These are phyloP conservation scores for Saturnispora kantuleensis DNA, from an alignment of 805 yeast species.

Conservation along the genomic window DNA sequence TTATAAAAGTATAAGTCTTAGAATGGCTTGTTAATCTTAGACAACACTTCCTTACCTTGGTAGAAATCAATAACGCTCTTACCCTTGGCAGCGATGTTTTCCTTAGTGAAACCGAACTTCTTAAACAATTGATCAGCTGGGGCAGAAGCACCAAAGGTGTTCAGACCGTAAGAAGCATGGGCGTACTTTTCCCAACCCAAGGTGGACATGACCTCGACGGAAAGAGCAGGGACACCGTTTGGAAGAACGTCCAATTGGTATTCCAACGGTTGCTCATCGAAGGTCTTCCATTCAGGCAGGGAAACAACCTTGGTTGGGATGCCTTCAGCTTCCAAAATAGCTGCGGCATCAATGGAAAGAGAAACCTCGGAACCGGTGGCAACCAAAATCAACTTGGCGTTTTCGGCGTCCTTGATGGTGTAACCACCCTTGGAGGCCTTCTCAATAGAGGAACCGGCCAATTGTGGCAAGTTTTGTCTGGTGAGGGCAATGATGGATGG, in stretches of 20 bases:
- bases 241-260: constrained; percentile 85
- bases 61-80: constrained; percentile 69
- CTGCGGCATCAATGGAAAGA: constrained; percentile 72
- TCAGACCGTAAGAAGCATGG: constrained; percentile 92
- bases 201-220: constrained; percentile 88
- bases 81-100: constrained; percentile 85
- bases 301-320: constrained; percentile 78
- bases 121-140: constrained; percentile 76
- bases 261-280: constrained; percentile 71
- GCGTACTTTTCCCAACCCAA: constrained; percentile 92
- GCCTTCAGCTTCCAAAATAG: constrained; percentile 56
- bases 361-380: constrained; percentile 94
- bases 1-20: constrained; percentile 22
- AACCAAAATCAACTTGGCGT: constrained; percentile 67
- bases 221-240: constrained; percentile 85
- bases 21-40: constrained; percentile 78
- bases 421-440: constrained; percentile 95
- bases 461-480: constrained; percentile 87
- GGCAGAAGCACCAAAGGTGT: constrained; percentile 96
- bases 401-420: constrained; percentile 48
- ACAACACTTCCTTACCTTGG: constrained; percentile 60
- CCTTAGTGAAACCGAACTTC: constrained; percentile 83
- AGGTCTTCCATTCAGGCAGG: constrained; percentile 85
- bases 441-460: constrained; percentile 86
- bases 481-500: constrained; percentile 71